A percentile compares a stretch with the other conserved stretches of the same genome.
phyloP scores from a whole-genome alignment of 2,329 filamentous ascomycete genomes.

The Tolypocladium ophioglossoides region DNA sequence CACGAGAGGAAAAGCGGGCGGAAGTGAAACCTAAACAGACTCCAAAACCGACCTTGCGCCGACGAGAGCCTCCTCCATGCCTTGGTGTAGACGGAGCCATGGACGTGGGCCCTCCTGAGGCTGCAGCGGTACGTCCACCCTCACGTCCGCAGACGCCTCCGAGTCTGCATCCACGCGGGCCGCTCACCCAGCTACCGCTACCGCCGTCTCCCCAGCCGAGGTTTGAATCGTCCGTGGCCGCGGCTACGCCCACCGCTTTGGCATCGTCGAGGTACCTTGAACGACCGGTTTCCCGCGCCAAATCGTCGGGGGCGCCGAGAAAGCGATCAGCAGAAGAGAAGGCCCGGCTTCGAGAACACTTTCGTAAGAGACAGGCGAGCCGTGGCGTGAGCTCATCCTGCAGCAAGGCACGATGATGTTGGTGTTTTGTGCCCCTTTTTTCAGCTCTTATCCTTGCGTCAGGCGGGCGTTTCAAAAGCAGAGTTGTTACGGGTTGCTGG shows the following conservation, averaged over 20 bases:
- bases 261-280: constrained; percentile 4
- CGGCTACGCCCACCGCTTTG: constrained; percentile 6
- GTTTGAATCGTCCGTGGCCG: constrained; percentile 7
- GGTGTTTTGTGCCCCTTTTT: not conserved
- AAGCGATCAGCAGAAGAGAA: constrained; percentile 11
- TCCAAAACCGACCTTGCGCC: not conserved
- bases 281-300: not conserved
- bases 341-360: constrained; percentile 15
- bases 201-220: constrained; percentile 8
- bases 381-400: not conserved
- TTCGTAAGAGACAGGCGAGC: constrained; percentile 12
- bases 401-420: not conserved
- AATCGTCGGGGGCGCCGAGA: not conserved
- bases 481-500: not conserved
- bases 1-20: not conserved
- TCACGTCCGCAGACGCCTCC: not conserved
- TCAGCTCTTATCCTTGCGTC: not conserved
- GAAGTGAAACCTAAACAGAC: not conserved
- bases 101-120: constrained; percentile 2
- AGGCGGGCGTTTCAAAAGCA: not conserved
- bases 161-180: not conserved
- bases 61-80: not conserved
- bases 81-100: not conserved
- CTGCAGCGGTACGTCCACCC: not conserved
- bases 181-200: not conserved